These are phyloP conservation scores for Limnomonas spitsbergensis DNA, from an alignment of 139 green algal genomes.

Conservation along the genomic window DNA sequence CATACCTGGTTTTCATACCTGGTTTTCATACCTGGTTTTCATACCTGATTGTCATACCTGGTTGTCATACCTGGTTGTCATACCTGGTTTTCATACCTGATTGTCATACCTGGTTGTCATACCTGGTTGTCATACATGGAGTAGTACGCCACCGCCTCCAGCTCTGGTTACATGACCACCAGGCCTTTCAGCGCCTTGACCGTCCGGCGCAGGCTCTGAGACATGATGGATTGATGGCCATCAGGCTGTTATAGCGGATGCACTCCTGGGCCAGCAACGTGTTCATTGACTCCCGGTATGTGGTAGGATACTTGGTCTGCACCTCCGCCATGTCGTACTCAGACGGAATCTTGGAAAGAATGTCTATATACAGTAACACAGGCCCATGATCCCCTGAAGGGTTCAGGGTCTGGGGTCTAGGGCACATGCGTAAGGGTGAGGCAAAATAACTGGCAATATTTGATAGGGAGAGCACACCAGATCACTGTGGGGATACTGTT, in stretches of 20 bases:
- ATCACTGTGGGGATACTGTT: no score
- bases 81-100: no score
- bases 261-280: slow-evolving; percentile 75
- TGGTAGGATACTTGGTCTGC: slow-evolving; percentile 61
- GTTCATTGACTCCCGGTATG: slow-evolving; percentile 85
- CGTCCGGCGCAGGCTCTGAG: slow-evolving; percentile 39
- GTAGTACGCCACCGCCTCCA: slow-evolving; percentile 73
- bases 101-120: no score
- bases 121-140: slow-evolving; percentile 79
- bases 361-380: slow-evolving; percentile 53
- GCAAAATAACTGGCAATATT: no score
- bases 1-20: no score
- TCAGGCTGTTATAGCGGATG: slow-evolving; percentile 71
- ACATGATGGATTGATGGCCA: slow-evolving; percentile 65
- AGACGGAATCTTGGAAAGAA: slow-evolving; percentile 46
- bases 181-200: slow-evolving; percentile 69
- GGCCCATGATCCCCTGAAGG: slow-evolving; percentile 46
- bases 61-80: no score
- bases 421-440: no score
- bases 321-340: slow-evolving; percentile 72
- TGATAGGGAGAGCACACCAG: no score
- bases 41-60: no score
- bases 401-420: no score
- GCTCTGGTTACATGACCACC: slow-evolving; percentile 74
- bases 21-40: no score